Evolutionary conservation across 495 filamentous ascomycete species (phyloP), one percentile per base, ranked within the genome.

Genomic region (Trichodelitschia bisporula): DNA sequence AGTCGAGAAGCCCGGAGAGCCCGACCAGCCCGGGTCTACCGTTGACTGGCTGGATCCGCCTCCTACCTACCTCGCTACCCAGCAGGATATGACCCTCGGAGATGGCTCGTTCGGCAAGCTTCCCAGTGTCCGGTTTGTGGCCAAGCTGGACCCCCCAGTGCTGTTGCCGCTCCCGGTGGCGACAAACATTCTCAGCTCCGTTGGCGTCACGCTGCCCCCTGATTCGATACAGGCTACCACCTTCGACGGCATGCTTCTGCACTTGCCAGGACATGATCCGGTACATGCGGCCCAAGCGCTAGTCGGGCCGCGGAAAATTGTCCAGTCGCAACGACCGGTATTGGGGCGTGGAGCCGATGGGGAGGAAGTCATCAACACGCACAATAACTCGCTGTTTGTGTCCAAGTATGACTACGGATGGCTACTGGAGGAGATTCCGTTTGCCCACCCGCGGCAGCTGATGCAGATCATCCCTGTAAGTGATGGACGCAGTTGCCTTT

Each of bases 381-480:
- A 92, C 33, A 44, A 41, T 28, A 79, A 79, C 46, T 68, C 60
- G 0, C 64, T 95, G 25, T 69, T 66, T 36, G 59, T 77, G 2
- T 61, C 73, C 30, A 73, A 77, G 36, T 58, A 65, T 2, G 68
- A 75, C 11, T 72, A 64, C 29, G 75, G 74, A 3, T 58, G 68
- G 20, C 61, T 59, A 2, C 45, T 97, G 15, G 62, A 61, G 21
- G 62, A 76, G 14, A 51, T 93, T 5, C 71, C 77, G 1, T 92
- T 97, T 40, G 66, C 69, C 1, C 86, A 95, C 44, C 86, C 86
- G 2, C 64, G 71, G 30, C 80, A 93, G 42, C 53, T 97, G 10
- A 53, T 83, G 16, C 62, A 62, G 23, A 67, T 92, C 31, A 56
- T 93, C 15, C 79, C 73, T 3, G 23, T 37, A 15, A 46, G 38